These are phyloP conservation scores for Plasmopara muralis DNA, from an alignment of 352 stramenopile genomes.

Conservation along the genomic window DNA sequence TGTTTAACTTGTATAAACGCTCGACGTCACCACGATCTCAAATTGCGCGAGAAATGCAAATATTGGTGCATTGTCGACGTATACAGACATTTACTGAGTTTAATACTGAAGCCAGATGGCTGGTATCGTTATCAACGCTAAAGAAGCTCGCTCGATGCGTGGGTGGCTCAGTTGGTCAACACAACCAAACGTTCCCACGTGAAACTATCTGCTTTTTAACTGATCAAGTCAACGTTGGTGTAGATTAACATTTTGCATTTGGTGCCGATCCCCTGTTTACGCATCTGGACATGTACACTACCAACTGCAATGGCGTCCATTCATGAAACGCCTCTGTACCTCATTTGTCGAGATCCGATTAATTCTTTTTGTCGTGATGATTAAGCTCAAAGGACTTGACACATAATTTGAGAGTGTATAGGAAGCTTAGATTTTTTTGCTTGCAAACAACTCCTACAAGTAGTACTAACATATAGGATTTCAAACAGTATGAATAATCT, in stretches of 20 bases:
- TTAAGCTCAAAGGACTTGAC: slow-evolving; percentile 38
- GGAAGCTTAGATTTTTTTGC: slow-evolving; percentile 29
- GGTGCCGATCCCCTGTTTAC: slow-evolving; percentile 55
- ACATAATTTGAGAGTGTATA: slow-evolving; percentile 32
- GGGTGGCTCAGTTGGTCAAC: slow-evolving; percentile 33
- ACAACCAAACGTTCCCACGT: slow-evolving; percentile 33
- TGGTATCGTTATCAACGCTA: slow-evolving; percentile 5
- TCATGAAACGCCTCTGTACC: slow-evolving; percentile 37
- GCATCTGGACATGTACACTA: slow-evolving; percentile 58
- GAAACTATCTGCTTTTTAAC: slow-evolving; percentile 49
- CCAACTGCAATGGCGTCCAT: slow-evolving; percentile 33
- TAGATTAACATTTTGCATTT: slow-evolving; percentile 43
- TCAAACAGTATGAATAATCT: slow-evolving; percentile 8
- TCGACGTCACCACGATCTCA: slow-evolving; percentile 32
- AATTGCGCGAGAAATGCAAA: slow-evolving; percentile 51
- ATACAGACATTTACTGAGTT: slow-evolving; percentile 11
- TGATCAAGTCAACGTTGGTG: slow-evolving; percentile 22
- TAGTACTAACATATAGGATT: slow-evolving; percentile 1
- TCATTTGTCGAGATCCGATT: slow-evolving; percentile 28
- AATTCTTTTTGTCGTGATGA: slow-evolving; percentile 33
- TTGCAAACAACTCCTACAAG: neutral
- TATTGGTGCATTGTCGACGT: slow-evolving; percentile 43
- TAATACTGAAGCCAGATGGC: neutral
- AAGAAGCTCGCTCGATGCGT: slow-evolving; percentile 30
- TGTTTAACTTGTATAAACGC: slow-evolving; percentile 35